Evolutionary conservation across 805 yeast species (phyloP).

Genomic region (Starmerella khaoyaiensis): DNA sequence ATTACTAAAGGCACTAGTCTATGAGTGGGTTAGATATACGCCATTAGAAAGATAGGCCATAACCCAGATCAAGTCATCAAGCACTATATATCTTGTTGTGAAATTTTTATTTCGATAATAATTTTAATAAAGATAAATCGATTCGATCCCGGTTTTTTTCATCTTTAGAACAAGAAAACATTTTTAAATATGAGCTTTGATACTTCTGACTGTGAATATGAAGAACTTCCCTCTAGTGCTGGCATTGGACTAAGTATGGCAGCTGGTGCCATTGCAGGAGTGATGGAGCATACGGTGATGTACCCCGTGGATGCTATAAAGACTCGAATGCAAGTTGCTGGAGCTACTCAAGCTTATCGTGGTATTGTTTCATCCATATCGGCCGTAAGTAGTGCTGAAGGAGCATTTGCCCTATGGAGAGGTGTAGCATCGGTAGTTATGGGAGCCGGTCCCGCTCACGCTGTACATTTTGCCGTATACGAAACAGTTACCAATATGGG

Average conservation of each 20-base stretch:
- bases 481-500: slow-evolving; percentile 60
- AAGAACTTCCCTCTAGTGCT: slow-evolving; percentile 77
- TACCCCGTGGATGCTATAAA: slow-evolving; percentile 93
- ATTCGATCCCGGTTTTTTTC: too few relatives aligned
- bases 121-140: too few relatives aligned
- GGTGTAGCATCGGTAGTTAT: slow-evolving; percentile 83
- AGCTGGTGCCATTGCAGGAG: slow-evolving; percentile 98
- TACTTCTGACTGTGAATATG: slow-evolving; percentile 47
- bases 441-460: slow-evolving; percentile 99
- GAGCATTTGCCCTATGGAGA: slow-evolving; percentile 79
- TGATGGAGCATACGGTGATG: slow-evolving; percentile 96
- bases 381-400: slow-evolving; percentile 73
- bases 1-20: too few relatives aligned
- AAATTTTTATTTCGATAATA: too few relatives aligned
- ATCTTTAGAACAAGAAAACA: too few relatives aligned
- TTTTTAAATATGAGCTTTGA: too few relatives aligned
- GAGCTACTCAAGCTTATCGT: slow-evolving; percentile 23
- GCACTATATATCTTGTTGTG: too few relatives aligned
- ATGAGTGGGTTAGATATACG: too few relatives aligned
- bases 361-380: slow-evolving; percentile 55
- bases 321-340: slow-evolving; percentile 75
- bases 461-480: slow-evolving; percentile 88
- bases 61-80: too few relatives aligned
- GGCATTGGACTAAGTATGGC: slow-evolving; percentile 66
- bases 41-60: too few relatives aligned